These are phyloP conservation scores for Wickerhamomyces ciferrii DNA, from an alignment of 805 yeast genomes.

Conservation along the genomic window DNA sequence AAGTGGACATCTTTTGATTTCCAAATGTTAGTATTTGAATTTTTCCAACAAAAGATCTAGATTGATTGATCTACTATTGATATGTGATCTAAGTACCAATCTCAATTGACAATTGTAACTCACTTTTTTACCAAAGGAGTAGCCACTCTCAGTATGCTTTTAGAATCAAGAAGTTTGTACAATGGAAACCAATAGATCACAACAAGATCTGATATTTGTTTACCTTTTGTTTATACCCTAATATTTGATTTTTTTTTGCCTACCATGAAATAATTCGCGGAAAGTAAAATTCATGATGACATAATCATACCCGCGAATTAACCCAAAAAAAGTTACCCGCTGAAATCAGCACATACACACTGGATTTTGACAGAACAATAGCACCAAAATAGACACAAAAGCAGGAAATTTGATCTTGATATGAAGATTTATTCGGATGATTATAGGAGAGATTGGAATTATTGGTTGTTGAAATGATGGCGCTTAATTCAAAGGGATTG, in stretches of 20 bases:
- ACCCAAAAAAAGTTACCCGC: not conserved
- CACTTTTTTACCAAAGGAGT: not conserved
- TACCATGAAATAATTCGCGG: not conserved
- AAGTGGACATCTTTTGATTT: slow-evolving; percentile 13
- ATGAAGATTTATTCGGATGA: no score
- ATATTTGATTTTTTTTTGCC: not conserved
- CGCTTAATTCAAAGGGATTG: no score
- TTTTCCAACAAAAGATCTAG: not conserved
- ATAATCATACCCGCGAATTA: not conserved
- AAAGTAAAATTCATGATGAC: no score
- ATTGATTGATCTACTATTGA: not conserved
- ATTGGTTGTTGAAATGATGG: no score
- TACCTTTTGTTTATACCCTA: not conserved
- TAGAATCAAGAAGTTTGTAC: not conserved
- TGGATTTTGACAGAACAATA: not conserved
- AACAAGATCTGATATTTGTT: not conserved
- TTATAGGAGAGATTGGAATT: no score
- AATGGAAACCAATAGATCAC: not conserved
- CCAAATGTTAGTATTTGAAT: not conserved
- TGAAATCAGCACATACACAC: not conserved
- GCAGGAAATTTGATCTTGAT: not conserved
- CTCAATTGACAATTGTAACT: not conserved
- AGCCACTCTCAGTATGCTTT: not conserved
- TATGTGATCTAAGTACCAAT: not conserved
- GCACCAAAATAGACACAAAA: not conserved